Evolutionary conservation across 1,139 yeast species (phyloP).

Genomic region (Lodderomyces oxycetoniae): DNA sequence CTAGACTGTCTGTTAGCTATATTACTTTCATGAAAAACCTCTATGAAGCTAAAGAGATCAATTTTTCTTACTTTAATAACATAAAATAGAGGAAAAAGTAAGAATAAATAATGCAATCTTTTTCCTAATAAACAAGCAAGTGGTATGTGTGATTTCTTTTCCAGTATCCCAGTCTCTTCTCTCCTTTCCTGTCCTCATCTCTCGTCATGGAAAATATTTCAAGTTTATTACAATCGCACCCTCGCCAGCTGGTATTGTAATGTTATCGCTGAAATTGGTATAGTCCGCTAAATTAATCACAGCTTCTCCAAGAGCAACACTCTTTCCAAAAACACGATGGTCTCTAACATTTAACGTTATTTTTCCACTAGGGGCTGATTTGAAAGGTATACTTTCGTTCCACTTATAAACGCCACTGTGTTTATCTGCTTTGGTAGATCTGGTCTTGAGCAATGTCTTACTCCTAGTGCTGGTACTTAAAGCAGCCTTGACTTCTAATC

Average conservation of each 20-base stretch:
- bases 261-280: slow-evolving; percentile 28
- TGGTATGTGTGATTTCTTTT: too few species aligned
- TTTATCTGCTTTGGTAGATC: slow-evolving; percentile 49
- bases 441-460: slow-evolving; percentile 64
- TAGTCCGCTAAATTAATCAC: slow-evolving; percentile 37
- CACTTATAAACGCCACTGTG: slow-evolving; percentile 45
- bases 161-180: too few species aligned
- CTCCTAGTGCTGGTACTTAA: slow-evolving; percentile 49
- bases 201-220: slow-evolving; percentile 24
- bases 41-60: too few species aligned
- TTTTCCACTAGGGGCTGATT: slow-evolving; percentile 56
- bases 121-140: too few species aligned
- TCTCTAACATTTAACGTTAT: slow-evolving; percentile 58
- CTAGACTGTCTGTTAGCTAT: too few species aligned
- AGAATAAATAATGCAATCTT: too few species aligned
- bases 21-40: too few species aligned
- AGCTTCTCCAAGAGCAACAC: slow-evolving; percentile 58
- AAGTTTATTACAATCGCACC: slow-evolving; percentile 32
- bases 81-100: too few species aligned
- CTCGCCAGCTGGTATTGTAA: slow-evolving; percentile 23
- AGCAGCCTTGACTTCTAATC: slow-evolving; percentile 48
- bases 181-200: too few species aligned
- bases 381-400: slow-evolving; percentile 67
- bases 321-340: slow-evolving; percentile 73
- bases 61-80: too few species aligned